Percentiles rank a stretch among this genome's conserved stretches.
phyloP scores from a whole-genome alignment of 2,329 filamentous ascomycete genomes.

The Xylariaceae sp. region DNA sequence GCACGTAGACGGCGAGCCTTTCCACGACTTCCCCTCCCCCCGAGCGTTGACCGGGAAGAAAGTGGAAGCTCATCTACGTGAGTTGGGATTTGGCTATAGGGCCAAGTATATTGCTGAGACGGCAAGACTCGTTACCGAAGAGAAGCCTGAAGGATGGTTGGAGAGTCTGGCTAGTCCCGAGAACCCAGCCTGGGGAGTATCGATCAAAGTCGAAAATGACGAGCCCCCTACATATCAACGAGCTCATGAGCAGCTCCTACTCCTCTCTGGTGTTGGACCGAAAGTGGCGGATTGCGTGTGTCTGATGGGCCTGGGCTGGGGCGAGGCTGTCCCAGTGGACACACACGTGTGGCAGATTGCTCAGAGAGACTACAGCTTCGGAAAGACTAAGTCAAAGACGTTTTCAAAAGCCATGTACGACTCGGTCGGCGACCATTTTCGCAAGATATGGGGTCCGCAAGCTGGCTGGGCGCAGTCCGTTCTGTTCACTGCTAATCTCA shows the following conservation, averaged over 20 bases:
- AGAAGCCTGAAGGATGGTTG: constrained; percentile 73
- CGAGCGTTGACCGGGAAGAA: constrained; percentile 66
- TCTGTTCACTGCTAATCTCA: constrained; percentile 89
- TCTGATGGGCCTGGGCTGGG: constrained; percentile 94
- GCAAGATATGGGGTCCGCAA: constrained; percentile 84
- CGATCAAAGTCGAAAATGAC: constrained; percentile 48
- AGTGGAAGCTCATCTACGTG: constrained; percentile 78
- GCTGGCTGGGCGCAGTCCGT: constrained; percentile 98
- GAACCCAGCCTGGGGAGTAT: constrained; percentile 55
- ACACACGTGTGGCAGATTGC: constrained; percentile 99
- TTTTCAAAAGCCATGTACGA: constrained; percentile 87
- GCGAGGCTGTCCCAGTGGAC: constrained; percentile 90
- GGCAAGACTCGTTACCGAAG: constrained; percentile 67
- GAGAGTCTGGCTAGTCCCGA: constrained; percentile 75
- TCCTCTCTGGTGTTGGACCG: constrained; percentile 84
- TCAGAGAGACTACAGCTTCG: constrained; percentile 91
- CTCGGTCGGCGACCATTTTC: constrained; percentile 85
- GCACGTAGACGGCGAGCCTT: constrained; percentile 64
- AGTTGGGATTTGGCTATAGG: constrained; percentile 89
- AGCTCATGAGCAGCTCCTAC: constrained; percentile 77
- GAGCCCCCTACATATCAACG: constrained; percentile 64
- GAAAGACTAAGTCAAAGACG: constrained; percentile 76
- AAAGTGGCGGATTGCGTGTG: constrained; percentile 98
- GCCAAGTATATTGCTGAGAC: constrained; percentile 91
- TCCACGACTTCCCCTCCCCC: constrained; percentile 85